These are phyloP conservation scores for Diplodia intermedia DNA, from an alignment of 2,329 filamentous ascomycete species.

Conservation along the genomic window DNA sequence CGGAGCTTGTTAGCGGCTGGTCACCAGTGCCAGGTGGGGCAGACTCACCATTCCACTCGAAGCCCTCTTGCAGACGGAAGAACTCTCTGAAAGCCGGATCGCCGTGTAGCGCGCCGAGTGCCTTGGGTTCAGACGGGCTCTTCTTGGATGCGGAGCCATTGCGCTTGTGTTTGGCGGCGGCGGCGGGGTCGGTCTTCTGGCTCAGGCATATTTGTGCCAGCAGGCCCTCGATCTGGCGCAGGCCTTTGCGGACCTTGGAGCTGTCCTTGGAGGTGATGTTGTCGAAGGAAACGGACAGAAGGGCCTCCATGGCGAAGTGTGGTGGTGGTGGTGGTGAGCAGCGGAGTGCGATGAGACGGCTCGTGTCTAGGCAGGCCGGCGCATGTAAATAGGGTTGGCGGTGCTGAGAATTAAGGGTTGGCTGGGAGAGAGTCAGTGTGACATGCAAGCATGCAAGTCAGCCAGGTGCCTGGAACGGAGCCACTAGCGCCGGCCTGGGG, in stretches of 20 bases:
- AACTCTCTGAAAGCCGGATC: constrained; percentile 95
- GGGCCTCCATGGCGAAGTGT: constrained; percentile 74
- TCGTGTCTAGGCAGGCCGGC: constrained; percentile 3
- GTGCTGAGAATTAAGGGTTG: constrained; percentile 32
- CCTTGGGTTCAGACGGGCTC: constrained; percentile 46
- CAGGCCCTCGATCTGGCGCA: constrained; percentile 92
- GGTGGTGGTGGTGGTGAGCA: constrained; percentile 4
- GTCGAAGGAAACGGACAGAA: constrained; percentile 92
- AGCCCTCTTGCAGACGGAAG: constrained; percentile 94
- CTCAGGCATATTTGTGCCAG: constrained; percentile 93
- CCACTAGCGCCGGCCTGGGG: constrained; percentile 28
- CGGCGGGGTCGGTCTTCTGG: constrained; percentile 39
- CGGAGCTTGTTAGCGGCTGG: not conserved
- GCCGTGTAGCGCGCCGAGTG: constrained; percentile 71
- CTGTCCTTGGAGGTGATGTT: constrained; percentile 93
- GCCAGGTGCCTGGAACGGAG: constrained; percentile 22
- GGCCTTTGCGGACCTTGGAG: constrained; percentile 87
- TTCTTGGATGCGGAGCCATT: constrained; percentile 48
- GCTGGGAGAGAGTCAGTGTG: constrained; percentile 32
- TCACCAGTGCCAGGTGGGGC: not conserved
- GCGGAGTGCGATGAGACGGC: constrained; percentile 23
- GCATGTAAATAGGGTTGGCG: constrained; percentile 31
- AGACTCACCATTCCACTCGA: constrained; percentile 84
- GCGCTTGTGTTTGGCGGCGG: constrained; percentile 41
- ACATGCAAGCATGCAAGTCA: constrained; percentile 27